phyloP scores from a whole-genome alignment of 1,284 basidiomycete genomes.

The Cryptococcus sp. region DNA sequence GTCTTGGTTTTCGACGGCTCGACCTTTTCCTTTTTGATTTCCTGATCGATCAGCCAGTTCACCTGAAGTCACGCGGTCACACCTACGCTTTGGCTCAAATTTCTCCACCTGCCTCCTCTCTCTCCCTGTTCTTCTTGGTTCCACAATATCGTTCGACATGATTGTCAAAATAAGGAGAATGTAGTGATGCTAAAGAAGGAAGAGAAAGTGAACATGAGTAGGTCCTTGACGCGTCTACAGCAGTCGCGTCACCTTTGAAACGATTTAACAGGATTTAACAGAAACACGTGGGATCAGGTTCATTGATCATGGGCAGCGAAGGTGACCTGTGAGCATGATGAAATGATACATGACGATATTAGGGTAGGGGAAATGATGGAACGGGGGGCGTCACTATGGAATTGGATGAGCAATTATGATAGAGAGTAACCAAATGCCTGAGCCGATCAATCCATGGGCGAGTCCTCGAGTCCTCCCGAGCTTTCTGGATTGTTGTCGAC shows the following conservation, averaged over 20 bases:
- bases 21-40: too few species aligned
- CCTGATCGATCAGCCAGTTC: conserved; percentile 2
- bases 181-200: conserved; percentile 1
- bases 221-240: background rate
- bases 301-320: background rate
- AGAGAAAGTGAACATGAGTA: conserved; percentile 4
- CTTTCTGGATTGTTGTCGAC: conserved; percentile 53
- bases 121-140: conserved; percentile 37
- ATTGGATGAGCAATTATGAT: too few species aligned
- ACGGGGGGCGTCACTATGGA: too few species aligned
- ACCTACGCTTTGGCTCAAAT: conserved; percentile 17
- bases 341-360: too few species aligned
- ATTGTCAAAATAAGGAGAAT: conserved; percentile 2
- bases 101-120: conserved; percentile 34
- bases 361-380: too few species aligned
- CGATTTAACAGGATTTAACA: conserved; percentile 1
- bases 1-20: background rate
- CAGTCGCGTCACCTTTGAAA: background rate
- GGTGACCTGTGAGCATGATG: too few species aligned
- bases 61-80: conserved; percentile 7
- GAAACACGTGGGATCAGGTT: background rate
- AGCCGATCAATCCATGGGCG: background rate
- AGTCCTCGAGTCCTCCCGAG: conserved; percentile 14
- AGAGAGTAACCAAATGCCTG: too few species aligned
- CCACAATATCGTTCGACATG: conserved; percentile 20